These are phyloP conservation scores for Iris pallida DNA, from an alignment of 116 monocot genomes.

Conservation along the genomic window DNA sequence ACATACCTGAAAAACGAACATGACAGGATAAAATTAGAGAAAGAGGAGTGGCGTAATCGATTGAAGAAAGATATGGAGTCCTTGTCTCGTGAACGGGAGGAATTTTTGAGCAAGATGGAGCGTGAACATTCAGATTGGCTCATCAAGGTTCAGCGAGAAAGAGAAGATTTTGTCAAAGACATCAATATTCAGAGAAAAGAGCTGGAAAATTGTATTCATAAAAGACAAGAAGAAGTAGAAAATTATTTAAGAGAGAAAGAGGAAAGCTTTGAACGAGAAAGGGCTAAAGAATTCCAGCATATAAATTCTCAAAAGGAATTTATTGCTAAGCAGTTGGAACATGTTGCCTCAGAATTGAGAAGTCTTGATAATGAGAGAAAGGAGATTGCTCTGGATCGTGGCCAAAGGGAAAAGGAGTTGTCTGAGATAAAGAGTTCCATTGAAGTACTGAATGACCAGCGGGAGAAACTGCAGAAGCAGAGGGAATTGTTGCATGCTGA, in stretches of 20 bases:
- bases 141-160: constrained; percentile 60
- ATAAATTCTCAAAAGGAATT: constrained; percentile 65
- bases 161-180: constrained; percentile 57
- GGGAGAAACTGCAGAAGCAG: constrained; percentile 86
- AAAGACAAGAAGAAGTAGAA: constrained; percentile 56
- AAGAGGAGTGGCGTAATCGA: constrained; percentile 50
- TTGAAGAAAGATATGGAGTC: constrained; percentile 43
- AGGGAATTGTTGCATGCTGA: constrained; percentile 69
- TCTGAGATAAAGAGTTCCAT: constrained; percentile 66
- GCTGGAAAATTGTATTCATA: constrained; percentile 39
- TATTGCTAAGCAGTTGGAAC: constrained; percentile 48
- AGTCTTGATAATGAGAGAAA: constrained; percentile 61
- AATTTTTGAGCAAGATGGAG: constrained; percentile 52
- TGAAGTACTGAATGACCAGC: constrained; percentile 58
- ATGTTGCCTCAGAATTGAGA: constrained; percentile 46
- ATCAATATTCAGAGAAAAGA: constrained; percentile 59
- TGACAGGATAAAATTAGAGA: constrained; percentile 65
- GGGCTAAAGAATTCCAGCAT: constrained; percentile 40
- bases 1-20: constrained; percentile 63
- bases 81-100: constrained; percentile 52
- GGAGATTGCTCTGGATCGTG: constrained; percentile 59
- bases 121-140: constrained; percentile 62
- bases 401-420: constrained; percentile 68
- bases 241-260: constrained; percentile 59
- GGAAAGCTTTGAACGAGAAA: constrained; percentile 55